Percentiles rank a stretch among this genome's conserved stretches.
Evolutionary conservation across 768 basidiomycete genomes (phyloP).

Genomic region (Naganishia antarctica): DNA sequence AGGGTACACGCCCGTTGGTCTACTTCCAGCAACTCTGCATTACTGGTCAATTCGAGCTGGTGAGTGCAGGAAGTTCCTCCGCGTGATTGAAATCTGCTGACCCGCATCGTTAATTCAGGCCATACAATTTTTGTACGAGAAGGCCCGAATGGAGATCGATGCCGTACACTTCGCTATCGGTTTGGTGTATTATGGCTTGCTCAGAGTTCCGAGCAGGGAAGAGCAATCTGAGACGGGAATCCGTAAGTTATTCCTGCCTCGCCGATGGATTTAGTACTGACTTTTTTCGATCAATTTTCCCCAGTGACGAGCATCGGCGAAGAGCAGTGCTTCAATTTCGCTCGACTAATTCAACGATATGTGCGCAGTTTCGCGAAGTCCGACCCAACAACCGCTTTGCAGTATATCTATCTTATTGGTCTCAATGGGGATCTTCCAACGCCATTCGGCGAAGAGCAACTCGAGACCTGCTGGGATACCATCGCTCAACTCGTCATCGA

Average conservation of each 20-base stretch:
- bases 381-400: constrained; percentile 87
- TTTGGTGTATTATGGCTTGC: constrained; percentile 83
- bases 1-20: constrained; percentile 56
- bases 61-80: constrained; percentile 47
- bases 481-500: constrained; percentile 52
- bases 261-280: not conserved
- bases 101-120: constrained; percentile 55
- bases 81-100: not conserved
- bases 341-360: constrained; percentile 86
- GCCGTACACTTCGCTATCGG: constrained; percentile 91
- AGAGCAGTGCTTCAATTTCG: constrained; percentile 53
- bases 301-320: constrained; percentile 6
- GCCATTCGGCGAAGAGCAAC: constrained; percentile 74
- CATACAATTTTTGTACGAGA: constrained; percentile 81
- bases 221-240: constrained; percentile 23
- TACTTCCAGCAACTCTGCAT: constrained; percentile 67
- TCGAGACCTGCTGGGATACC: constrained; percentile 56
- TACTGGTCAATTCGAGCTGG: constrained; percentile 91
- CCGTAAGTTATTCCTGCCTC: constrained; percentile 5
- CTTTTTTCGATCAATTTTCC: too few relatives aligned
- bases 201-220: constrained; percentile 63
- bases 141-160: constrained; percentile 79
- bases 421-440: constrained; percentile 68
- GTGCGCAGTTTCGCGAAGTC: constrained; percentile 85
- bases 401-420: constrained; percentile 85